These are phyloP conservation scores for Penicillium atrosanguineum DNA, from an alignment of 495 filamentous ascomycete genomes.

Conservation along the genomic window DNA sequence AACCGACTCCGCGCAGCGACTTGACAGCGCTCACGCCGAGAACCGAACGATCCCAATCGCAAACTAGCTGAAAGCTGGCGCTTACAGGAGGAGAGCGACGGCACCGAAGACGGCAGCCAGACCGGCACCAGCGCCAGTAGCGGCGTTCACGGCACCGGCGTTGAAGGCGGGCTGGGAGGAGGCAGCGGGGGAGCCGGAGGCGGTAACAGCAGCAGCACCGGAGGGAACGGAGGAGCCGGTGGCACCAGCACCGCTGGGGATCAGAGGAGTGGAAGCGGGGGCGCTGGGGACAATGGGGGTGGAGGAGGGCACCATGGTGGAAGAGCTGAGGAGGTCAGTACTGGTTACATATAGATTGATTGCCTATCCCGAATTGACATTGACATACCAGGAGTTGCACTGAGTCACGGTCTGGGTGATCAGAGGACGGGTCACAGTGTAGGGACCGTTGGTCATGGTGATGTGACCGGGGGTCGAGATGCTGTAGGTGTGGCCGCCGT, in stretches of 20 bases:
- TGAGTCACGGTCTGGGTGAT: constrained; percentile 58
- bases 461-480: constrained; percentile 75
- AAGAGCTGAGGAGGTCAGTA: constrained; percentile 15
- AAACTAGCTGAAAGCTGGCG: constrained; percentile 6
- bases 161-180: constrained; percentile 49
- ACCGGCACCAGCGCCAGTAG: constrained; percentile 60
- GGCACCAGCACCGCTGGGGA: constrained; percentile 33
- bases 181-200: constrained; percentile 46
- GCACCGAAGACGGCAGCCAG: constrained; percentile 74
- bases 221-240: constrained; percentile 14
- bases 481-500: constrained; percentile 72
- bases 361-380: not conserved
- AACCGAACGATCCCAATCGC: constrained; percentile 7
- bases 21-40: not conserved
- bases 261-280: constrained; percentile 54
- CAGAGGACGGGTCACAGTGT: constrained; percentile 70
- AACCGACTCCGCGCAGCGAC: not conserved
- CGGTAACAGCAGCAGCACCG: not conserved
- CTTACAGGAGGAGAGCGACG: constrained; percentile 72
- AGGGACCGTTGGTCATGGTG: constrained; percentile 62
- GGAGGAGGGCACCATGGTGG: constrained; percentile 29
- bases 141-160: constrained; percentile 48
- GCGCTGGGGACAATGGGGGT: constrained; percentile 49
- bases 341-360: too few species aligned
- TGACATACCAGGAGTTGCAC: constrained; percentile 63